Conservation (phyloP, 148 eudicot genomes). For the Limonium bicolor region DNA sequence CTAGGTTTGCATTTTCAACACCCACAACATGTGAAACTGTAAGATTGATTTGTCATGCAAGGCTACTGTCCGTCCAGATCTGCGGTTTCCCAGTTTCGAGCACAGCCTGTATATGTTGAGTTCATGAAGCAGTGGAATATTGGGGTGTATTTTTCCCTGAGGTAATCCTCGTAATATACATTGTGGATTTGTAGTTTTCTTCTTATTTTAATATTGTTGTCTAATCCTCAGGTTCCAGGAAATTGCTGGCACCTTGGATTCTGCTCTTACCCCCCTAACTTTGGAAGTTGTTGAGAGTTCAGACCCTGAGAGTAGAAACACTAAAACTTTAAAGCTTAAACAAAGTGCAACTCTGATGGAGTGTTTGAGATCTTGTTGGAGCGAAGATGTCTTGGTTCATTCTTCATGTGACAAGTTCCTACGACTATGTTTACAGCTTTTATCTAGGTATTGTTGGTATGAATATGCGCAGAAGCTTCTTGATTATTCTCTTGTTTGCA, state of each 20-base stretch:
- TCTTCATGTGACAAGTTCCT: conserved; percentile 86
- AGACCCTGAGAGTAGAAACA: conserved; percentile 18
- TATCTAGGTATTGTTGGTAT: conserved; percentile 43
- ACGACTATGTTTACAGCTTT: conserved; percentile 82
- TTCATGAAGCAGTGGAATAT: conserved; percentile 97
- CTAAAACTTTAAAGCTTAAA: conserved; percentile 36
- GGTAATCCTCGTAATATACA: conserved; percentile 21
- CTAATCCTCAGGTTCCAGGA: conserved; percentile 71
- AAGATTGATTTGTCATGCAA: conserved; percentile 20
- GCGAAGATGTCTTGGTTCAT: conserved; percentile 70
- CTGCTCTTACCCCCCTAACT: conserved; percentile 44
- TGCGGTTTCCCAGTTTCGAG: conserved; percentile 65
- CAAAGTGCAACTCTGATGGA: conserved; percentile 71
- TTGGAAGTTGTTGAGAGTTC: conserved; percentile 30
- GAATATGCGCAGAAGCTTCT: background rate
- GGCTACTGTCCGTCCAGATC: conserved; percentile 77
- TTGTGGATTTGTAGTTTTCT: background rate
- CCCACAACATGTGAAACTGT: background rate
- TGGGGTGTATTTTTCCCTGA: conserved; percentile 91
- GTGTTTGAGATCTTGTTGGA: conserved; percentile 88
- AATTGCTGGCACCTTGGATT: conserved; percentile 90
- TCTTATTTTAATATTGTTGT: background rate
- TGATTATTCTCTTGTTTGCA: background rate
- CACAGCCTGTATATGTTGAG: conserved; percentile 67
- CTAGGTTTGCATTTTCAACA: conserved; percentile 5